Conservation (phyloP, 2,329 filamentous ascomycete genomes). For the Trichocomaceae sp. region DNA sequence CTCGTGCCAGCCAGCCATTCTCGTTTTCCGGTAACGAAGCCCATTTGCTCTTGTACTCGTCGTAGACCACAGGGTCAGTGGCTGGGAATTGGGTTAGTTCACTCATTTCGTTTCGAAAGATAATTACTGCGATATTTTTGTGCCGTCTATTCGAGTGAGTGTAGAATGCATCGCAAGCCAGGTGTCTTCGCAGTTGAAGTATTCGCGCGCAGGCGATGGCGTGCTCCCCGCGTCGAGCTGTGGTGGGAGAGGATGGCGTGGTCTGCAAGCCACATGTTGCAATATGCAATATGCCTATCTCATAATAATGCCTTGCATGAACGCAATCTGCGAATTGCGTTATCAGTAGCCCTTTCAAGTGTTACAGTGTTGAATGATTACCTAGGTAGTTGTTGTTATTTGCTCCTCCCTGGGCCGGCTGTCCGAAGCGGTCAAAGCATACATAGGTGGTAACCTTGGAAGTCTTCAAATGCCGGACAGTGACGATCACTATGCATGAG, state of each 20-base stretch:
- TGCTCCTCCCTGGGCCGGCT: too few relatives aligned
- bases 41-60: slow-evolving; percentile 34
- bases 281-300: too few relatives aligned
- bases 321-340: too few relatives aligned
- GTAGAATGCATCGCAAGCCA: neutral
- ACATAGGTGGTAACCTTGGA: too few relatives aligned
- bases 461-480: too few relatives aligned
- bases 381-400: too few relatives aligned
- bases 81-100: slow-evolving; percentile 12
- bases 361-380: too few relatives aligned
- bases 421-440: too few relatives aligned
- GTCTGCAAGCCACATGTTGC: neutral
- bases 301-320: too few relatives aligned
- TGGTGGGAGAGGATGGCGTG: neutral
- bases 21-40: slow-evolving; percentile 35
- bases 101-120: neutral
- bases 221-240: neutral
- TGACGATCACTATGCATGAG: too few relatives aligned
- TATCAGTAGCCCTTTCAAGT: too few relatives aligned
- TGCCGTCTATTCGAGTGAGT: neutral
- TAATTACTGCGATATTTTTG: too few relatives aligned
- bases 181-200: neutral
- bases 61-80: slow-evolving; percentile 38
- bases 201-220: neutral
- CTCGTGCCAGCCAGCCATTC: slow-evolving; percentile 44